Conservation (phyloP, 352 stramenopile genomes). For the Phytophthora pistaciae region DNA sequence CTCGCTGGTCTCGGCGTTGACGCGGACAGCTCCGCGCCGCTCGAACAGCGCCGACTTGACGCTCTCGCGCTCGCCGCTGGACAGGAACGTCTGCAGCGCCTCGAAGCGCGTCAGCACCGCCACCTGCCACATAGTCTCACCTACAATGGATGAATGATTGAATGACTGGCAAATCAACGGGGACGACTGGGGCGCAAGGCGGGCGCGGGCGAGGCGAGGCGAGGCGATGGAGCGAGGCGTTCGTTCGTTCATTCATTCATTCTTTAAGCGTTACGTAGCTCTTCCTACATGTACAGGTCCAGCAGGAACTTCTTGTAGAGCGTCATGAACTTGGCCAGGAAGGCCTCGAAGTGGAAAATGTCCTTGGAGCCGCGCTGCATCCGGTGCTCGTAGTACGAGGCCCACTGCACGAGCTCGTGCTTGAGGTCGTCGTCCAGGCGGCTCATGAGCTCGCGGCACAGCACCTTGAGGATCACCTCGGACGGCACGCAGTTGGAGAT, state of each 20-base stretch:
- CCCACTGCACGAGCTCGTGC: constrained; percentile 93
- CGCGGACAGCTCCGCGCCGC: constrained; percentile 3
- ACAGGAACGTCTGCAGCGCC: constrained; percentile 49
- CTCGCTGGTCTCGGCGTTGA: constrained; percentile 15
- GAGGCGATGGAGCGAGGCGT: background rate
- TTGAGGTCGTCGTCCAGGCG: constrained; percentile 97
- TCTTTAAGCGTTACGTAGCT: constrained; percentile 1
- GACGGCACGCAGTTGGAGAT: constrained; percentile 99
- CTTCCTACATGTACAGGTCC: constrained; percentile 88
- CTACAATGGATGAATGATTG: constrained; percentile 9
- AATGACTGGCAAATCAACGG: constrained; percentile 23
- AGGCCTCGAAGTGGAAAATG: constrained; percentile 99
- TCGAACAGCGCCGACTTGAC: constrained; percentile 38
- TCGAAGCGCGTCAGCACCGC: constrained; percentile 48
- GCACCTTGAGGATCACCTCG: constrained; percentile 96
- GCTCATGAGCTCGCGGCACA: constrained; percentile 93
- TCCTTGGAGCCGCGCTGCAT: constrained; percentile 97
- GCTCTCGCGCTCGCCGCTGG: constrained; percentile 29
- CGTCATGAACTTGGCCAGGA: constrained; percentile 99
- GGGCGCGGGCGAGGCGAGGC: constrained; percentile 10
- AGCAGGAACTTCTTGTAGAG: constrained; percentile 99
- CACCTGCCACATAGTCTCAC: constrained; percentile 44
- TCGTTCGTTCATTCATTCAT: constrained; percentile 3
- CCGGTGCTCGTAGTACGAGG: constrained; percentile 94
- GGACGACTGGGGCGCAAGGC: background rate